Percentiles rank a stretch among this genome's conserved stretches.
phyloP scores from a whole-genome alignment of 1,284 basidiomycete species.

The Porodaedalea pini region DNA sequence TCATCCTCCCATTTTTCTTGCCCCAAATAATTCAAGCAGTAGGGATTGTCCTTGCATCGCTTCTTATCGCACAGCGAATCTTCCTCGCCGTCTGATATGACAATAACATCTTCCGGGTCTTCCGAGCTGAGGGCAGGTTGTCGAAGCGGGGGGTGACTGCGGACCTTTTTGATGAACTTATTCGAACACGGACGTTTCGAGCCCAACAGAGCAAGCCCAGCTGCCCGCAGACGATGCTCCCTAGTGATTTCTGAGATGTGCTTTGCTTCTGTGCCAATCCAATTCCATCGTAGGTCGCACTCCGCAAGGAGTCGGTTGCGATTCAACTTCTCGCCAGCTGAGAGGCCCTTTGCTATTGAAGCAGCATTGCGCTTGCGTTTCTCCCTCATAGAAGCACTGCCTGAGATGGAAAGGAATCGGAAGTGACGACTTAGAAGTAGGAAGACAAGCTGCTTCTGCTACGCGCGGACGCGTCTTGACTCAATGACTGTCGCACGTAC shows the following conservation, averaged over 20 bases:
- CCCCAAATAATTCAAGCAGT: slow-evolving; percentile 83
- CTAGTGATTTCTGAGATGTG: slow-evolving; percentile 54
- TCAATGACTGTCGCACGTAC: neutral
- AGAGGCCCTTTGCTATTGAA: slow-evolving; percentile 49
- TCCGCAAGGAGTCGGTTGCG: slow-evolving; percentile 47
- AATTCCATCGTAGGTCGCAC: slow-evolving; percentile 61
- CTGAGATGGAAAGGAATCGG: neutral
- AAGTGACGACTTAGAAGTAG: neutral
- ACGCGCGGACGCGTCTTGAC: no score
- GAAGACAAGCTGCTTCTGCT: neutral
- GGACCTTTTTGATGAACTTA: slow-evolving; percentile 39
- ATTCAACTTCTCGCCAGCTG: slow-evolving; percentile 58
- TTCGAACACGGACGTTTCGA: slow-evolving; percentile 50
- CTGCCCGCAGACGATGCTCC: slow-evolving; percentile 62
- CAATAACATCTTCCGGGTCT: slow-evolving; percentile 58
- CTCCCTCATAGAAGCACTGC: slow-evolving; percentile 41
- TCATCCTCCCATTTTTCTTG: slow-evolving; percentile 73
- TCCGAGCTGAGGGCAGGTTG: slow-evolving; percentile 28
- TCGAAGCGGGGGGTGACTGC: slow-evolving; percentile 12
- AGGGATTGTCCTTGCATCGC: slow-evolving; percentile 68
- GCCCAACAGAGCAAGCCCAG: slow-evolving; percentile 56
- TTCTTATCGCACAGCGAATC: slow-evolving; percentile 54
- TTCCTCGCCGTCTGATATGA: slow-evolving; percentile 66
- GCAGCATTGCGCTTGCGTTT: slow-evolving; percentile 56
- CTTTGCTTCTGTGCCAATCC: slow-evolving; percentile 67